phyloP scores from a whole-genome alignment of 1,284 basidiomycete genomes.

The Leccinum solheimii region DNA sequence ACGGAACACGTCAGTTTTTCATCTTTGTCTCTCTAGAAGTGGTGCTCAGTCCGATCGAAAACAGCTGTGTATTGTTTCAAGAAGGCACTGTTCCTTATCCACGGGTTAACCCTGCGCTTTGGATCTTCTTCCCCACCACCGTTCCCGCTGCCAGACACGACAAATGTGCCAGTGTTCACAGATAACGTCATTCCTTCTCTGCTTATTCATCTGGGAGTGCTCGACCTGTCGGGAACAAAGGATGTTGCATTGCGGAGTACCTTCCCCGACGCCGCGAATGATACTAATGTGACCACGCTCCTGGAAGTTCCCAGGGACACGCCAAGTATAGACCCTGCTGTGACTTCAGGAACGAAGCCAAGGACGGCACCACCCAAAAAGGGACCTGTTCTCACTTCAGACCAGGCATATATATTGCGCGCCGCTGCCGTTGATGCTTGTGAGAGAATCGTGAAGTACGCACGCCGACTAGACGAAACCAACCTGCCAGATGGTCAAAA shows the following conservation, averaged over 20 bases:
- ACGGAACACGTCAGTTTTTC: conserved; percentile 57
- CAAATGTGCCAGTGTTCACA: conserved; percentile 70
- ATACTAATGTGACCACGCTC: conserved; percentile 41
- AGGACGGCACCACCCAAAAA: conserved; percentile 45
- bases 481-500: conserved; percentile 34
- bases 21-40: conserved; percentile 7
- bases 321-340: conserved; percentile 12
- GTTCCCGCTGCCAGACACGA: conserved; percentile 63
- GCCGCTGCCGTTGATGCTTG: conserved; percentile 79
- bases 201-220: conserved; percentile 72
- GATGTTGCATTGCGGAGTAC: conserved; percentile 42
- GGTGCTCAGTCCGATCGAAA: conserved; percentile 7
- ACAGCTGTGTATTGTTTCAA: conserved; percentile 84
- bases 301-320: conserved; percentile 35
- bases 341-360: conserved; percentile 15
- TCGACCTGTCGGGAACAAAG: conserved; percentile 56
- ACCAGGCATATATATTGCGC: conserved; percentile 76
- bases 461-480: conserved; percentile 43
- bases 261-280: conserved; percentile 47
- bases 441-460: conserved; percentile 60
- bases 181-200: conserved; percentile 89
- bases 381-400: conserved; percentile 59
- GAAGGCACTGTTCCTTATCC: conserved; percentile 82
- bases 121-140: conserved; percentile 48
- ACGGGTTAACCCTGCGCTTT: conserved; percentile 68